Evolutionary conservation across 2,329 filamentous ascomycete species (phyloP).

Genomic region (Microdochium paspali): DNA sequence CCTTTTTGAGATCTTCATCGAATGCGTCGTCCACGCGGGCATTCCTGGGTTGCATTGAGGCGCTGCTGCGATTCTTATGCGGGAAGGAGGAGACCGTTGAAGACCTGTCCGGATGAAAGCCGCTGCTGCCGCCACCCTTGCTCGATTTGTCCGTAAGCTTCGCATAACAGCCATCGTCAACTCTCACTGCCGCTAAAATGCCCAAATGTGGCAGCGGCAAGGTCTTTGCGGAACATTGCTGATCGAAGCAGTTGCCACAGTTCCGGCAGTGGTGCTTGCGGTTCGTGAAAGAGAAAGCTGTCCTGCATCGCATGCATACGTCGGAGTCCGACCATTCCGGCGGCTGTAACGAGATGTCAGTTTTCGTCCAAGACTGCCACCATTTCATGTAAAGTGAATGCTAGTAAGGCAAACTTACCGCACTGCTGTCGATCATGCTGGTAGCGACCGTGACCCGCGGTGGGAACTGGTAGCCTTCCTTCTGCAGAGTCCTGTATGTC

Average conservation of each 20-base stretch:
- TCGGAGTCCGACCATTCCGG: slow-evolving; percentile 98
- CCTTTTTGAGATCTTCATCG: slow-evolving; percentile 89
- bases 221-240: slow-evolving; percentile 84
- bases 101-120: slow-evolving; percentile 27
- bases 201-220: slow-evolving; percentile 86
- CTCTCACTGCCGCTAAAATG: slow-evolving; percentile 81
- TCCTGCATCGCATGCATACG: slow-evolving; percentile 96
- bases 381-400: no score
- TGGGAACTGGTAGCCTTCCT: slow-evolving; percentile 82
- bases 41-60: slow-evolving; percentile 78
- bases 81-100: slow-evolving; percentile 33
- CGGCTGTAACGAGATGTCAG: slow-evolving; percentile 45
- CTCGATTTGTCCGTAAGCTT: slow-evolving; percentile 74
- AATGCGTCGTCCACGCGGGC: slow-evolving; percentile 84
- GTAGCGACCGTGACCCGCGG: slow-evolving; percentile 81
- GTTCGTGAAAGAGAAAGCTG: slow-evolving; percentile 93
- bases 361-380: neutral
- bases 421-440: slow-evolving; percentile 95
- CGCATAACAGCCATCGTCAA: slow-evolving; percentile 91
- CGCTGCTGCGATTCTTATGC: slow-evolving; percentile 55
- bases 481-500: slow-evolving; percentile 73
- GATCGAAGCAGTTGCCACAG: slow-evolving; percentile 95
- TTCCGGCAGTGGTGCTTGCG: slow-evolving; percentile 98
- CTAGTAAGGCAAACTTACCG: slow-evolving; percentile 45
- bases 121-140: slow-evolving; percentile 26